Base-by-base conservation (phyloP, 1,284 basidiomycete species). In the Rugosomyces carneus region DNA sequence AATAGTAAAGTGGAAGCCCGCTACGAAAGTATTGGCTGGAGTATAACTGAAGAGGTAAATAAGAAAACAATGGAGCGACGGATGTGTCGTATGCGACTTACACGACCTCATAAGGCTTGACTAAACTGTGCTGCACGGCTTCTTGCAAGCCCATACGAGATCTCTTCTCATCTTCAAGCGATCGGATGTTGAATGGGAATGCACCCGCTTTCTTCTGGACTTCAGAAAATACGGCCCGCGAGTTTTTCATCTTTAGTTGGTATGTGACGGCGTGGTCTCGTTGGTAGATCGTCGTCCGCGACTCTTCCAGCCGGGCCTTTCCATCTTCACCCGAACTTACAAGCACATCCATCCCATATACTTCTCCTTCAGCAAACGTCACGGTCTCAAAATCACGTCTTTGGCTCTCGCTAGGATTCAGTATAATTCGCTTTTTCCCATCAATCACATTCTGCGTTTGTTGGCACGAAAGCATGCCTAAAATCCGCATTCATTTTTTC, bases 231-330 rank as follows among this genome's bases (percentile, higher is more conserved):
- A 96, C 88, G 26, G 88, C 81, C 57, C 95, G 86, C 43, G 93
- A 94, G 45, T 90, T 95, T 74, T 95, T 96, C 84, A 96, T 88
- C 77, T 98, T 99, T 60, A 98, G 79, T 65, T 94, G 89, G 73
- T 98, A 99, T 42, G 90, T 95, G 53, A 94, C 78, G 35, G 79
- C 73, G 44, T 81, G 81, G 62, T 91, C 89, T 55, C 91, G 84
- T 68, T 96, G 93, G 77, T 90, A 97, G 63, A 99, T 85, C 32
- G 90, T 91, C 42, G 93, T 96, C 62, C 89, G 81, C 32, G 89
- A 81, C 58, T 93, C 88, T 66, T 95, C 91, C 35, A 84, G 58
- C 48, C 91, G 89, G 48, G 92, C 88, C 80, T 92, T 94, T 65
- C 90, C 90, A 58, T 93, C 91, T 55, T 89, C 81, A 29, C 82